A percentile compares a stretch with the other conserved stretches of the same genome.
phyloP scores from a whole-genome alignment of 192 early-diverging fungal genomes.

The Coemansia sp. region DNA sequence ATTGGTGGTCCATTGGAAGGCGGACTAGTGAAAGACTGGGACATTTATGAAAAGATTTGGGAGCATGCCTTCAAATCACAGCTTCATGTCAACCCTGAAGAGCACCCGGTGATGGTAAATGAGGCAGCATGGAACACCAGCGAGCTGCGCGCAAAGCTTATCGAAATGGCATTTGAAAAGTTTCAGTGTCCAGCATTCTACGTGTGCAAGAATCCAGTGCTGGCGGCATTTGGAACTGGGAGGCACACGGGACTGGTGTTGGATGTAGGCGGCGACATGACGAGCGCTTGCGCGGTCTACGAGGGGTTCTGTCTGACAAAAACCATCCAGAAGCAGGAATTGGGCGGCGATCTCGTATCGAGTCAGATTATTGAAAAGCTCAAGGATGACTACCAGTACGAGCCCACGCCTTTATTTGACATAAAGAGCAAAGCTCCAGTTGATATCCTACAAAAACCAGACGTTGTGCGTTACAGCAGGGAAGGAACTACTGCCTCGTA shows the following conservation, averaged over 20 bases:
- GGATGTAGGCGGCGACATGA: constrained; percentile 85
- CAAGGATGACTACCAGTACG: constrained; percentile 58
- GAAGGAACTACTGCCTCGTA: constrained; percentile 53
- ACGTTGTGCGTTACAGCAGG: constrained; percentile 30
- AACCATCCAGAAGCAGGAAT: constrained; percentile 60
- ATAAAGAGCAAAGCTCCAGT: constrained; percentile 74
- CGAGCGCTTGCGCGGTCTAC: constrained; percentile 92
- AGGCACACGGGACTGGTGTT: constrained; percentile 84
- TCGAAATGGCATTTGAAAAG: constrained; percentile 94
- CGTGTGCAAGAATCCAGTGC: constrained; percentile 85
- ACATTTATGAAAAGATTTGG: constrained; percentile 88
- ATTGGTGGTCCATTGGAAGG: constrained; percentile 79
- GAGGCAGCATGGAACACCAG: constrained; percentile 92
- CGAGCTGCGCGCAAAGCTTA: constrained; percentile 79
- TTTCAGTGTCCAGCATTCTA: constrained; percentile 92
- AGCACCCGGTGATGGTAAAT: constrained; percentile 89
- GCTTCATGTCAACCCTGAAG: constrained; percentile 70
- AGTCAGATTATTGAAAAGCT: constrained; percentile 69
- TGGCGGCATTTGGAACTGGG: constrained; percentile 92
- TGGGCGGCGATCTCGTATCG: constrained; percentile 84
- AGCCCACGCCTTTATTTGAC: constrained; percentile 81
- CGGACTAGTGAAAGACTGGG: constrained; percentile 96
- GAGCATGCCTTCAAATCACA: constrained; percentile 74
- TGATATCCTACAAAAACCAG: constrained; percentile 66
- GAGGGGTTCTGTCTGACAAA: constrained; percentile 97